Evolutionary conservation across 2,329 filamentous ascomycete species (phyloP).

Genomic region (Hymenoscyphus fraxineus): DNA sequence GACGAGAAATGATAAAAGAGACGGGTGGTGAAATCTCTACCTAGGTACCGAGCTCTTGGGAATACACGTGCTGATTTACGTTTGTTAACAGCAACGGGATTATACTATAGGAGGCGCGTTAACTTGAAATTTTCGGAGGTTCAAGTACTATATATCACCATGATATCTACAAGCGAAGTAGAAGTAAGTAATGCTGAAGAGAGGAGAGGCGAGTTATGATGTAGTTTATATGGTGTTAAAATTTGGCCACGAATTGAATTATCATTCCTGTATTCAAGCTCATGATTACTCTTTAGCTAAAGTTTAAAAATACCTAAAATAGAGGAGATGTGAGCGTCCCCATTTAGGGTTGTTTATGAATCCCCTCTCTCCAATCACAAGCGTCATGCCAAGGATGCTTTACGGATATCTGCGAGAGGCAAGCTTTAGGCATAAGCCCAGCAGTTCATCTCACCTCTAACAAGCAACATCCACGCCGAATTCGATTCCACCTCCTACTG

Average conservation of each 20-base stretch:
- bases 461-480: neutral
- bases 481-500: neutral
- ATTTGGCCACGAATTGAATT: neutral
- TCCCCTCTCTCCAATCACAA: neutral
- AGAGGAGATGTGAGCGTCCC: too few relatives aligned
- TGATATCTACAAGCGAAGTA: too few relatives aligned
- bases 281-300: neutral
- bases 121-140: too few relatives aligned
- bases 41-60: too few relatives aligned
- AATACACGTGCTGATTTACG: too few relatives aligned
- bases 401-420: neutral
- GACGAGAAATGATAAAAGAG: too few relatives aligned
- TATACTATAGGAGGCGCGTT: too few relatives aligned
- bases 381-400: neutral
- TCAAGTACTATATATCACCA: too few relatives aligned
- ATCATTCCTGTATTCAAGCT: neutral
- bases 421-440: neutral
- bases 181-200: neutral
- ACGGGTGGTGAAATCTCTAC: too few relatives aligned
- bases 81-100: too few relatives aligned
- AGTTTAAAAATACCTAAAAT: neutral
- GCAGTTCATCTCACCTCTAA: neutral
- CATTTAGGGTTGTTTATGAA: too few relatives aligned
- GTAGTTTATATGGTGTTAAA: neutral
- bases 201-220: neutral